A percentile compares a stretch with the other conserved stretches of the same genome.
phyloP scores from a whole-genome alignment of 2,329 filamentous ascomycete species.

The Verticillium longisporum region DNA sequence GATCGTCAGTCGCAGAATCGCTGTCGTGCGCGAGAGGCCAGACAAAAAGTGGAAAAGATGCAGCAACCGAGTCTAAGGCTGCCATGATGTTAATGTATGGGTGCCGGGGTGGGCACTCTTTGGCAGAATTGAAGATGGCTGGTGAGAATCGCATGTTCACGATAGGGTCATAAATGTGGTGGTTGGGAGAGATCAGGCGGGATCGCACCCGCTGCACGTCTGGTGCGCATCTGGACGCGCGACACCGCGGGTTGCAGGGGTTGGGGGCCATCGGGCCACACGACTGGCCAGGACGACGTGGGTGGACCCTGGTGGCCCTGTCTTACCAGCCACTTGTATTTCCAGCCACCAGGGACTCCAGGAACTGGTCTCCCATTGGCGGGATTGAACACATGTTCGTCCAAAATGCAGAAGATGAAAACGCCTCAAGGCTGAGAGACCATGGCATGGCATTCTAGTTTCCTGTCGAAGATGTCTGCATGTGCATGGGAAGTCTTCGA shows the following conservation, averaged over 20 bases:
- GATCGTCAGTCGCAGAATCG: conserved; percentile 2
- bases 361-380: not conserved
- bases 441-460: too few species aligned
- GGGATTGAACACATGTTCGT: not conserved
- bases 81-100: not conserved
- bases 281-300: not conserved
- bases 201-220: not conserved
- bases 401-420: not conserved
- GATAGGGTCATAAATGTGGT: conserved; percentile 9
- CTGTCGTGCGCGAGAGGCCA: not conserved
- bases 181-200: conserved; percentile 9
- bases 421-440: too few species aligned
- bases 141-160: conserved; percentile 4
- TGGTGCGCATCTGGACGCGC: not conserved
- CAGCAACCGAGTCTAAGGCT: not conserved
- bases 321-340: not conserved
- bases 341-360: not conserved
- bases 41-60: conserved; percentile 5
- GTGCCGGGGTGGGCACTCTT: conserved; percentile 1
- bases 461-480: not conserved
- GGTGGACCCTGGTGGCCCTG: not conserved
- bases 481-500: not conserved
- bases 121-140: conserved; percentile 7
- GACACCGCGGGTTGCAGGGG: not conserved
- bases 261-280: not conserved